Conservation (phyloP, 768 basidiomycete species). For the Xerocomellus intermedius region DNA sequence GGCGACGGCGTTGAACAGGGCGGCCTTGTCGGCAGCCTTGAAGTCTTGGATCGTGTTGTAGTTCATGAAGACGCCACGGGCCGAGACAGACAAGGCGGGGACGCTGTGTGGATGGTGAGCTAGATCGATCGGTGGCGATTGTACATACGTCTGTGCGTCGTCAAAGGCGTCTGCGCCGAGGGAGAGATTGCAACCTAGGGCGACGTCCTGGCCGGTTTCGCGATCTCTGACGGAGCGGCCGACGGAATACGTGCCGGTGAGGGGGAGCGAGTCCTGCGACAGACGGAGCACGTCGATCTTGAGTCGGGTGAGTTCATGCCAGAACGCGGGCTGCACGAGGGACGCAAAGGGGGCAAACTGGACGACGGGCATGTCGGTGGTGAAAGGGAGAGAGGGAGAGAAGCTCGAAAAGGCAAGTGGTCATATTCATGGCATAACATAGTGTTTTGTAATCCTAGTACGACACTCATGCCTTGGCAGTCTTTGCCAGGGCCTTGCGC, state of each 20-base stretch:
- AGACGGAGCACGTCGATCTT: slow-evolving; percentile 91
- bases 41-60: slow-evolving; percentile 98
- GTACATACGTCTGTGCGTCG: slow-evolving; percentile 43
- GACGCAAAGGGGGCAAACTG: slow-evolving; percentile 91
- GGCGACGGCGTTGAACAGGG: slow-evolving; percentile 73
- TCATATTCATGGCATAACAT: slow-evolving; percentile 5
- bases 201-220: slow-evolving; percentile 70
- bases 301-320: slow-evolving; percentile 83
- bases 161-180: slow-evolving; percentile 68
- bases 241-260: slow-evolving; percentile 66
- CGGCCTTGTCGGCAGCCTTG: slow-evolving; percentile 83
- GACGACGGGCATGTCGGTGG: slow-evolving; percentile 51
- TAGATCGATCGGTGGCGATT: slow-evolving; percentile 5
- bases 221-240: slow-evolving; percentile 75
- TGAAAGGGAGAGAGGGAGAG: neutral
- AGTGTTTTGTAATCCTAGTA: neutral
- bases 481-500: slow-evolving; percentile 65
- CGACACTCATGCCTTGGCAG: slow-evolving; percentile 23
- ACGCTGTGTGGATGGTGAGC: slow-evolving; percentile 32
- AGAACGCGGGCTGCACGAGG: slow-evolving; percentile 86
- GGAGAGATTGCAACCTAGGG: slow-evolving; percentile 64
- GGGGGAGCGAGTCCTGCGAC: slow-evolving; percentile 63
- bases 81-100: slow-evolving; percentile 48
- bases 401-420: slow-evolving; percentile 14
- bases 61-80: slow-evolving; percentile 79